Conservation (phyloP, 108 stramenopile species). For the Nitzschia palea region DNA sequence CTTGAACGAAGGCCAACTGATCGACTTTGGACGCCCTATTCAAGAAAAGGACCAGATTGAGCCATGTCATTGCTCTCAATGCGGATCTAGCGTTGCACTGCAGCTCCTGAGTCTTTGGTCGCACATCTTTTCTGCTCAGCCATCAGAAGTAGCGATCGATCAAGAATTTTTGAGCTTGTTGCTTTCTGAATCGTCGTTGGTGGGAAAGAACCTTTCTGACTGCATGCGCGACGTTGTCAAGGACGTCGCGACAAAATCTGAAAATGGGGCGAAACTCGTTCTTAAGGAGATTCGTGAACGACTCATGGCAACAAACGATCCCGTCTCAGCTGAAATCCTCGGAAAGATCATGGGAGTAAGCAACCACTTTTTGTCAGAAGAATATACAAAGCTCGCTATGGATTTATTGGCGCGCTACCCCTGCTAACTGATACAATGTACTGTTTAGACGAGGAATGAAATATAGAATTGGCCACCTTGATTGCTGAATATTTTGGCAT, state of each 20-base stretch:
- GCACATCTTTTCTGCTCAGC: slow-evolving; percentile 45
- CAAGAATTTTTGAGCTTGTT: slow-evolving; percentile 23
- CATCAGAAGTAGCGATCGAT: slow-evolving; percentile 26
- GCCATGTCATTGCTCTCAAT: slow-evolving; percentile 68
- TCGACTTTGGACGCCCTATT: background rate
- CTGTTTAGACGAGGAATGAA: too few relatives aligned
- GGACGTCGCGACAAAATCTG: slow-evolving; percentile 61
- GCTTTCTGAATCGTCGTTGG: slow-evolving; percentile 37
- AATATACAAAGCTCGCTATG: slow-evolving; percentile 62
- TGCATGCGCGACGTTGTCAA: slow-evolving; percentile 49
- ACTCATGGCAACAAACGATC: slow-evolving; percentile 51
- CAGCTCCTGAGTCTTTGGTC: slow-evolving; percentile 47
- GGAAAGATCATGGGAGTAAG: slow-evolving; percentile 56
- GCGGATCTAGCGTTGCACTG: slow-evolving; percentile 42
- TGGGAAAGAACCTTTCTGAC: slow-evolving; percentile 40
- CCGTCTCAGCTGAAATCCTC: slow-evolving; percentile 58
- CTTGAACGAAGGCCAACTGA: slow-evolving; percentile 53
- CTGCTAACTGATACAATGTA: too few relatives aligned
- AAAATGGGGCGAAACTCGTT: slow-evolving; percentile 49
- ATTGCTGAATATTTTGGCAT: too few relatives aligned
- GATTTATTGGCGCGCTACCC: slow-evolving; percentile 31
- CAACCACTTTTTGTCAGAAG: slow-evolving; percentile 39
- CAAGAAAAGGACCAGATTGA: background rate
- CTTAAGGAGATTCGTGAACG: slow-evolving; percentile 48
- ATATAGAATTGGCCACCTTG: too few relatives aligned